Base-by-base conservation (phyloP, 1,284 basidiomycete genomes). In the Apiotrichum siamense region DNA sequence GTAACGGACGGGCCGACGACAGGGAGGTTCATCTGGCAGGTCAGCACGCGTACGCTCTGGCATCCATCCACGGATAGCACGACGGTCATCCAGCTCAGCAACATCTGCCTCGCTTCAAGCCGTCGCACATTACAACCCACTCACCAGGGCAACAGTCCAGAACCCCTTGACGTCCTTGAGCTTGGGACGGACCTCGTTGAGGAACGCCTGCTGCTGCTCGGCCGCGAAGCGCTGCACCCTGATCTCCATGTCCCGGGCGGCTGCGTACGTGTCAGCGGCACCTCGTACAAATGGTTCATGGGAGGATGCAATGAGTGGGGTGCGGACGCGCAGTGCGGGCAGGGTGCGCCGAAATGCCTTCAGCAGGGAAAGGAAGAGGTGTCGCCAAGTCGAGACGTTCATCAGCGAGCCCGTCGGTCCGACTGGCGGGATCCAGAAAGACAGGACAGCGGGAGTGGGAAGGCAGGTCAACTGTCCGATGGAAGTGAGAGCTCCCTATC, bases 141-240 rank as follows among this genome's bases (percentile, higher is more conserved):
- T 46, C 42, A 71, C 69, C 23, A 73, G 47, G n/a, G 61, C 52
- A 15, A 56, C 54, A 6, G 55, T 52, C 70, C 70, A 73, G 57
- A 73, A 73, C 18, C 59, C 49, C 36, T 65, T 58, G 20, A 70
- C 48, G 32, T 58, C 60, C 59, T 69, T 67, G 49, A 66, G 59
- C 53, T 63, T 60, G 13, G 52, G 49, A 32, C 62, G 50, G 15
- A 70, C 36, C 21, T 56, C 25, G 12, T 55, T 41, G 38, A 71
- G 61, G 50, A 63, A 60, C 25, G 56, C 50, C 17, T 50, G 32
- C 18, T 61, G 66, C 58, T 70, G 59, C 44, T 62, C 37, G 29
- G 54, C 53, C 18, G 49, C 49, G 50, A 54, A 62, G 44, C 61
- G 59, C 36, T 54, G 37, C 18, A 52, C 47, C 44, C 61, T 55